A percentile compares a stretch with the other conserved stretches of the same genome.
Conservation (phyloP, 2,329 filamentous ascomycete genomes). For the Botrytis galanthina region DNA sequence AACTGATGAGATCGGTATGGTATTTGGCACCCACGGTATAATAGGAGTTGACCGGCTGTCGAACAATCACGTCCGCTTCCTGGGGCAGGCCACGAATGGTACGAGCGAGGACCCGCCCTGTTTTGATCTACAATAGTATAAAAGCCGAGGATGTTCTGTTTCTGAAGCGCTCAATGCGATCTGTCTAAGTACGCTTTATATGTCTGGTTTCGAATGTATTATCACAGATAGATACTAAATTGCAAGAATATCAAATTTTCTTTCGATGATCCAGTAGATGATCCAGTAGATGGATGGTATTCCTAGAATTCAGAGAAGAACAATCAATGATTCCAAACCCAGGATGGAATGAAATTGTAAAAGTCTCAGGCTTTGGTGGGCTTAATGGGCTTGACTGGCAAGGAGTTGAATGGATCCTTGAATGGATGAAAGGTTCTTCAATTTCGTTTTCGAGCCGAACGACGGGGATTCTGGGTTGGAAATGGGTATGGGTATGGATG, state of each 20-base stretch:
- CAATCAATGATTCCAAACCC: constrained; percentile 7
- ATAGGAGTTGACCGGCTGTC: constrained; percentile 15
- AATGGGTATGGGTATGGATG: constrained; percentile 1
- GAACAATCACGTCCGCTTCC: constrained; percentile 16
- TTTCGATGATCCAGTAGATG: background rate
- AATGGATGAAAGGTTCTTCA: background rate
- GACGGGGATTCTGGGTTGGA: constrained; percentile 10
- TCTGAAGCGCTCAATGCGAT: constrained; percentile 10
- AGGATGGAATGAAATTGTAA: background rate
- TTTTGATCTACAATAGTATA: constrained; percentile 15
- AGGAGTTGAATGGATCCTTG: constrained; percentile 6
- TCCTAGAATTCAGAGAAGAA: background rate
- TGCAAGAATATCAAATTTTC: background rate
- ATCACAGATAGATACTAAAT: background rate
- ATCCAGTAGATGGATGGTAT: background rate
- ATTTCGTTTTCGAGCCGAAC: constrained; percentile 10
- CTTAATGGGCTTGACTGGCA: background rate
- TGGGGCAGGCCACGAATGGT: constrained; percentile 18
- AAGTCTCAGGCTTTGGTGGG: background rate
- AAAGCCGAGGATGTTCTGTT: constrained; percentile 15
- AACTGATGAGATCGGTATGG: background rate
- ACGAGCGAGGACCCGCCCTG: constrained; percentile 19
- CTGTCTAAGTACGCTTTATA: background rate
- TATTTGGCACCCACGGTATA: constrained; percentile 2
- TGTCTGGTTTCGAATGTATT: background rate